These are phyloP conservation scores for Malania oleifera DNA, from an alignment of 164 flowering plant species.

Conservation along the genomic window DNA sequence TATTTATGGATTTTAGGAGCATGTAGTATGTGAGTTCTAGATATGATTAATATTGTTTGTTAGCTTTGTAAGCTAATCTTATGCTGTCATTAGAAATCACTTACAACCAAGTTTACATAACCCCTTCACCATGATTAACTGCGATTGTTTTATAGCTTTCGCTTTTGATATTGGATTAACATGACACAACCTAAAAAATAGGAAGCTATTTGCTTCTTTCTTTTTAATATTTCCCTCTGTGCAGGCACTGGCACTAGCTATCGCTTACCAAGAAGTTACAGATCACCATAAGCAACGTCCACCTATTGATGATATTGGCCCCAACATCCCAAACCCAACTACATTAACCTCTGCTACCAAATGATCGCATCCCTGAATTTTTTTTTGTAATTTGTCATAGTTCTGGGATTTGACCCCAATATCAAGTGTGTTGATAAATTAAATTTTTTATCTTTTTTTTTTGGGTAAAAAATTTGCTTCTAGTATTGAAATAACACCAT, in stretches of 20 bases:
- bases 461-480: too few species aligned
- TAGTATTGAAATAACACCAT: too few species aligned
- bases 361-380: conserved; percentile 11
- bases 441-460: too few species aligned
- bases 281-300: conserved; percentile 86
- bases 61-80: too few species aligned
- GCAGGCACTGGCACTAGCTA: conserved; percentile 88
- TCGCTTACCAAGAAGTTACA: conserved; percentile 82
- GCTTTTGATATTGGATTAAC: not conserved
- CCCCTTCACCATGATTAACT: not conserved
- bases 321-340: conserved; percentile 37
- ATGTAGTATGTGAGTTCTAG: not conserved
- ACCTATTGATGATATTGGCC: conserved; percentile 68
- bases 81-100: too few species aligned
- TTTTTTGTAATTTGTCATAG: too few species aligned
- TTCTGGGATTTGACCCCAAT: too few species aligned
- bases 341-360: conserved; percentile 19
- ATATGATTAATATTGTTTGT: not conserved
- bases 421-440: too few species aligned
- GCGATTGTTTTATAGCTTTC: not conserved
- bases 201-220: too few species aligned
- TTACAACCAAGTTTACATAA: too few species aligned
- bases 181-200: too few species aligned
- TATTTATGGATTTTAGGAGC: not conserved
- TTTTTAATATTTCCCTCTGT: not conserved